A percentile compares a stretch with the other conserved stretches of the same genome.
These are phyloP conservation scores for Auriscalpium microsporum DNA, from an alignment of 768 basidiomycete genomes.

Conservation along the genomic window DNA sequence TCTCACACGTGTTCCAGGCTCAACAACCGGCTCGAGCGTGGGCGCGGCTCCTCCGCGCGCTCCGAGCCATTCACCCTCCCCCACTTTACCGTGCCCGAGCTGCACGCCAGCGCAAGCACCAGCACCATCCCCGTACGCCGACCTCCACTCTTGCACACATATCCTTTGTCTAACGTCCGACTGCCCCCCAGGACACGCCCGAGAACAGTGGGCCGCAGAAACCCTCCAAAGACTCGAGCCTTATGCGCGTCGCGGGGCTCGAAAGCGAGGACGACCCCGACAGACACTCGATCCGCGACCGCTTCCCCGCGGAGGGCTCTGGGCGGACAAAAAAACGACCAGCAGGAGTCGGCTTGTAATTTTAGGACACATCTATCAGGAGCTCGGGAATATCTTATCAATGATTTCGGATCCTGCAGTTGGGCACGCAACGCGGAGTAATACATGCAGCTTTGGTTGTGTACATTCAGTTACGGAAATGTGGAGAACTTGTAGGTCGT, in stretches of 20 bases:
- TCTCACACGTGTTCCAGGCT: neutral
- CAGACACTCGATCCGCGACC: neutral
- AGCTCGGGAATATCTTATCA: no score
- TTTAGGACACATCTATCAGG: no score
- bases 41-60: neutral
- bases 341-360: no score
- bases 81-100: neutral
- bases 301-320: neutral
- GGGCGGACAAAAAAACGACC: neutral
- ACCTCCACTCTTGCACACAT: neutral
- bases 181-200: neutral
- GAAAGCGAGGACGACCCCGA: neutral
- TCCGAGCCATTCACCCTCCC: neutral
- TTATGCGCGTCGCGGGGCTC: neutral
- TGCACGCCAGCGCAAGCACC: neutral
- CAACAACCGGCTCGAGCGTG: neutral
- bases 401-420: no score
- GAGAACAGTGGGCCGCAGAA: neutral
- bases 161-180: neutral
- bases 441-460: no score
- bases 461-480: no score
- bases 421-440: no score
- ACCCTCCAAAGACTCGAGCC: neutral
- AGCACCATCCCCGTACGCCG: neutral
- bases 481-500: conserved; percentile 40